Percentiles rank a stretch among this genome's conserved stretches.
Evolutionary conservation across 768 basidiomycete species (phyloP).

Genomic region (Psilocybe cubensis): DNA sequence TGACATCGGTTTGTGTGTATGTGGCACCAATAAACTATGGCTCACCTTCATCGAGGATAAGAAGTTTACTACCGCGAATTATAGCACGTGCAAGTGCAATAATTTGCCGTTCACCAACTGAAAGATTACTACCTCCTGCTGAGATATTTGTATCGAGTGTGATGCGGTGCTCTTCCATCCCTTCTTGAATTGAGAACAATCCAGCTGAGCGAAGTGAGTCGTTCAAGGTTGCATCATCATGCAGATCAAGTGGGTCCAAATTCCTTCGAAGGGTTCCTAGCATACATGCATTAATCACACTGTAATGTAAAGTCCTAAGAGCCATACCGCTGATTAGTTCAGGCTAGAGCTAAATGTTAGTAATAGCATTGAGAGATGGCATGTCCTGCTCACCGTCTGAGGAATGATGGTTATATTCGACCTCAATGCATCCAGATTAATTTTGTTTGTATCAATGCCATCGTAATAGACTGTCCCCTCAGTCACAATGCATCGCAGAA

Average conservation of each 20-base stretch:
- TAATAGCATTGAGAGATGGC: not conserved
- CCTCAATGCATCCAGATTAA: slow-evolving; percentile 60
- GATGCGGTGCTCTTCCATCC: slow-evolving; percentile 50
- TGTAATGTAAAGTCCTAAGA: not conserved
- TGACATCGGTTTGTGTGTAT: not conserved
- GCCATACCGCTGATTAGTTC: slow-evolving; percentile 51
- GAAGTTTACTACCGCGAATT: slow-evolving; percentile 55
- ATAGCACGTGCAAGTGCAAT: slow-evolving; percentile 68
- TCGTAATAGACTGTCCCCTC: slow-evolving; percentile 59
- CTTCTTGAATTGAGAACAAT: slow-evolving; percentile 37
- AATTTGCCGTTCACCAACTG: slow-evolving; percentile 75
- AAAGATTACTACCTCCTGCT: slow-evolving; percentile 71
- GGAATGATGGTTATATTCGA: slow-evolving; percentile 62
- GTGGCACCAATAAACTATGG: not conserved
- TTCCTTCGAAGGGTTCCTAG: slow-evolving; percentile 55
- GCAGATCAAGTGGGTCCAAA: slow-evolving; percentile 63
- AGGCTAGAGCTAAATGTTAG: slow-evolving; percentile 19
- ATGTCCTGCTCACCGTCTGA: slow-evolving; percentile 31
- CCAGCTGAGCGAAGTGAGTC: slow-evolving; percentile 44
- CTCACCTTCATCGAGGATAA: slow-evolving; percentile 50
- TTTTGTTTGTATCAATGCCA: slow-evolving; percentile 43
- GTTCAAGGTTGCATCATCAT: slow-evolving; percentile 49
- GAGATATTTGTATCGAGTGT: slow-evolving; percentile 49
- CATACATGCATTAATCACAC: not conserved
- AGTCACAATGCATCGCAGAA: slow-evolving; percentile 57